Evolutionary conservation across 2,329 filamentous ascomycete species (phyloP), one percentile per base, ranked within the genome.

Genomic region (Aureobasidium namibiae): DNA sequence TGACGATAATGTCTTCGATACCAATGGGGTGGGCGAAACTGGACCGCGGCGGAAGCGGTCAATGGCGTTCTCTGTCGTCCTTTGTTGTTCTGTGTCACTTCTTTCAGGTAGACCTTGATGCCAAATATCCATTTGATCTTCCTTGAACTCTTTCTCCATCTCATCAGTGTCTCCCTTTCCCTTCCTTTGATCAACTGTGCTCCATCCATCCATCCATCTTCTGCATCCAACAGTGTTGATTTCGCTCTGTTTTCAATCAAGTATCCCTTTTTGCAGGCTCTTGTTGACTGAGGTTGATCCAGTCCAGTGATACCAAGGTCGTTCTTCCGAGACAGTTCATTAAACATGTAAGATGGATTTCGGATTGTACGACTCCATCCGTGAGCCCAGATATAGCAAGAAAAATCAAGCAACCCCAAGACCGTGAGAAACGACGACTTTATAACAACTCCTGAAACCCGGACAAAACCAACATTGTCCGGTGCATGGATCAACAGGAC

Each of bases 391-490:
- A 29, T 56, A 26, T 36, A 18, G 8, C 18, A 42, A 56, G 52
- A 34, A 45, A 56, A 41, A n/a, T n/a, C 26, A 33, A 44, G 29
- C 21, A 56, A 24, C 39, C 26, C 26, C 13, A 56, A 26, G 10
- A 26, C 13, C 10, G 18, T 23, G 39, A 56, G 29, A 45, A 44
- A 23, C 7, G 24, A 24, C 52, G 39, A 36, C 38, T 56, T 56
- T 56, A 56, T 56, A 45, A 56, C 21, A n/a, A 45, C 14, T 39
- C n/a, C 18, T n/a, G n/a, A 16, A 13, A 21, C 34, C n/a, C 52
- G 52, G 52, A 56, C 38, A n/a, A 56, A 56, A n/a, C 52, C 52
- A 56, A 56, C 52, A 56, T 56, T 56, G 52, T 56, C 52, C 52
- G 52, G 52, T 36, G 52, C 52, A 56, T 56, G 10, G 39, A 39